phyloP scores from a whole-genome alignment of 495 filamentous ascomycete genomes.

The Aspergillus steynii region DNA sequence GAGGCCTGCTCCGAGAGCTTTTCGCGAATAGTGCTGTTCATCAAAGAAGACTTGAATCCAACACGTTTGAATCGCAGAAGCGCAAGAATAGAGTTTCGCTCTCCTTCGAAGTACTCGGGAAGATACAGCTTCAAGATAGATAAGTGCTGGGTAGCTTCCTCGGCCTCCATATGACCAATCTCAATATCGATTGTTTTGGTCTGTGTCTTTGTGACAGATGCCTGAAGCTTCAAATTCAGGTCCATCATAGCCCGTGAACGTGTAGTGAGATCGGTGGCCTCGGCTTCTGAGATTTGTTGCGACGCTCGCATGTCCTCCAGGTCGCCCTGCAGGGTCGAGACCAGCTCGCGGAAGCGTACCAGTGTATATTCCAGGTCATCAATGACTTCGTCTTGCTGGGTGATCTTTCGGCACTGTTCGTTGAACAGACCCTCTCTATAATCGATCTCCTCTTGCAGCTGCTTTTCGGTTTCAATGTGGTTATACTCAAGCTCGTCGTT shows the following conservation, averaged over 20 bases:
- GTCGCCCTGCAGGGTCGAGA: constrained; percentile 81
- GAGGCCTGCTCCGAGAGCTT: constrained; percentile 58
- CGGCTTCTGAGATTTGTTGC: constrained; percentile 86
- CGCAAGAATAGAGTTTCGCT: constrained; percentile 80
- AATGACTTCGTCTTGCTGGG: constrained; percentile 69
- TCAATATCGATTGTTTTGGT: constrained; percentile 93
- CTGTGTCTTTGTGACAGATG: constrained; percentile 85
- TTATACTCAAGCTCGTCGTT: constrained; percentile 93
- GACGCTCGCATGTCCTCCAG: constrained; percentile 89
- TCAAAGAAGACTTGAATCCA: constrained; percentile 80
- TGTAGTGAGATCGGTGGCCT: constrained; percentile 80
- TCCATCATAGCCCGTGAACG: constrained; percentile 94
- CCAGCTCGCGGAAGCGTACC: constrained; percentile 81
- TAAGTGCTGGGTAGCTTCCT: constrained; percentile 86
- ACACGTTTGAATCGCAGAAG: constrained; percentile 85
- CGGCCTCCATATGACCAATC: constrained; percentile 80
- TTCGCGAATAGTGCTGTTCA: constrained; percentile 79
- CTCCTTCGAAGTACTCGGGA: constrained; percentile 78
- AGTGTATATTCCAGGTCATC: constrained; percentile 90
- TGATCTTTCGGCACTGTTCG: constrained; percentile 66
- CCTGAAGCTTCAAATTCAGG: constrained; percentile 88
- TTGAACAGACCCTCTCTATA: constrained; percentile 73
- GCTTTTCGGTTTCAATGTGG: constrained; percentile 87
- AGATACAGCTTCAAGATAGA: constrained; percentile 86
- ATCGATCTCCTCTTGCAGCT: constrained; percentile 91